Base-by-base conservation (phyloP, 139 green algal genomes). In the Tetradesmus obliquus region DNA sequence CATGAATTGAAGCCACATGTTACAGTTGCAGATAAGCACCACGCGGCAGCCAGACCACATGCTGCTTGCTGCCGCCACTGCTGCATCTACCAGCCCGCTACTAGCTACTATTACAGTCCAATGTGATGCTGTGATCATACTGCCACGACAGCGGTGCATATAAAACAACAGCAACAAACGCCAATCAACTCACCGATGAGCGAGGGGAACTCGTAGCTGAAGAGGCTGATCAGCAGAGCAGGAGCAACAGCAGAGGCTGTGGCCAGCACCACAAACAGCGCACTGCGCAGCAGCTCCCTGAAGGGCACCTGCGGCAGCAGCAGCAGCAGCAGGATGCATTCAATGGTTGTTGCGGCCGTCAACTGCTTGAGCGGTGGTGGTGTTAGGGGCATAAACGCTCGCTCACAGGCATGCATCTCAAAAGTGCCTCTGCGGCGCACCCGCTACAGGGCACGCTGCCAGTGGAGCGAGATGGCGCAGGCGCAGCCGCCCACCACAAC, bases 191-290 rank as follows among this genome's bases (percentile, higher is more conserved):
- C 87, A 86, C 92, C 92, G 10, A 94, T 86, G 24, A 94, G 72
- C 7, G 66, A 82, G 3, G 92, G 88, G 22, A 92, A 92, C 51
- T 94, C 92, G 55, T 87, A 93, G 55, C 66, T 89, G 80, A 93
- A 90, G 62, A 93, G 22, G 45, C 82, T 62, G 57, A 92, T 79
- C 71, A 66, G 51, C 71, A 92, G 13, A 54, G n/a, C 45, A 89
- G 22, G 20, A 58, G 22, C 84, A 89, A 76, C 13, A 60, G 13
- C 24, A 62, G 45, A n/a, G 45, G 60, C 60, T 24, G 66, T 12
- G 20, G 45, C 58, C 24, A 88, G 57, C 55, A 55, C 17, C 15
- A 79, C 54, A 54, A 94, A 93, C 19, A 89, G 85, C 83, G 79
- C 92, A 89, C 74, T 92, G 66, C 84, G 55, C 19, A 86, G 86